A percentile compares a stretch with the other conserved stretches of the same genome.
These are phyloP conservation scores for Talaromyces sp. DNA, from an alignment of 2,329 filamentous ascomycete genomes.

Conservation along the genomic window DNA sequence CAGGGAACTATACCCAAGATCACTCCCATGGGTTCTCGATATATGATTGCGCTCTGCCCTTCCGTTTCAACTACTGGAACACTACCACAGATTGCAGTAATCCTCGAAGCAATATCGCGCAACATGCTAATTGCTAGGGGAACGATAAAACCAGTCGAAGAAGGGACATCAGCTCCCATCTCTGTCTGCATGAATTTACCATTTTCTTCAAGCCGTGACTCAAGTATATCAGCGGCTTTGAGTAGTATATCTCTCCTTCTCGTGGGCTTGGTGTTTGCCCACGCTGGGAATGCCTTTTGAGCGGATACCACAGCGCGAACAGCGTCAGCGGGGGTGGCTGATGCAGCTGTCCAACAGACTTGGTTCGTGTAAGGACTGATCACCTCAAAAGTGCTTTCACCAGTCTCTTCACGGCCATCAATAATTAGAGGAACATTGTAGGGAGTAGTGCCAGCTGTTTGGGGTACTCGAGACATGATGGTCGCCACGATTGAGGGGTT, in stretches of 20 bases:
- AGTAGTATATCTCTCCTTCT: conserved; percentile 66
- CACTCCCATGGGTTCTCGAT: conserved; percentile 73
- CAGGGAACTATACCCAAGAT: conserved; percentile 75
- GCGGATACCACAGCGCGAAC: conserved; percentile 55
- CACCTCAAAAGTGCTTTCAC: conserved; percentile 42
- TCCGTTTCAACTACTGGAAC: conserved; percentile 50
- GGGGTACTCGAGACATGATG: neutral
- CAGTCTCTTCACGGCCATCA: conserved; percentile 34
- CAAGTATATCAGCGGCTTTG: conserved; percentile 61
- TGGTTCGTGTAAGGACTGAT: conserved; percentile 54
- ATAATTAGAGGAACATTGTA: conserved; percentile 36
- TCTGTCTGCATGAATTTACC: conserved; percentile 56
- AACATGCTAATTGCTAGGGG: conserved; percentile 40
- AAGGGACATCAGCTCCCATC: conserved; percentile 48
- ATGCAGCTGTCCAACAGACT: conserved; percentile 53
- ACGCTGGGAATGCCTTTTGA: conserved; percentile 57
- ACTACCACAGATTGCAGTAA: conserved; percentile 46
- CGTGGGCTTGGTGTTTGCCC: conserved; percentile 50
- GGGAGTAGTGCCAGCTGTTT: neutral
- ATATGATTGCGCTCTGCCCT: conserved; percentile 60
- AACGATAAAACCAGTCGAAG: conserved; percentile 31
- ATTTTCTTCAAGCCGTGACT: conserved; percentile 50
- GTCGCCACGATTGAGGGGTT: neutral
- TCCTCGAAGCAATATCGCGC: conserved; percentile 49
- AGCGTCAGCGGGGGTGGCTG: conserved; percentile 45